Evolutionary conservation across 371 early-diverging fungal species (phyloP), one percentile per base, ranked within the genome.

Genomic region (Circinella minor): DNA sequence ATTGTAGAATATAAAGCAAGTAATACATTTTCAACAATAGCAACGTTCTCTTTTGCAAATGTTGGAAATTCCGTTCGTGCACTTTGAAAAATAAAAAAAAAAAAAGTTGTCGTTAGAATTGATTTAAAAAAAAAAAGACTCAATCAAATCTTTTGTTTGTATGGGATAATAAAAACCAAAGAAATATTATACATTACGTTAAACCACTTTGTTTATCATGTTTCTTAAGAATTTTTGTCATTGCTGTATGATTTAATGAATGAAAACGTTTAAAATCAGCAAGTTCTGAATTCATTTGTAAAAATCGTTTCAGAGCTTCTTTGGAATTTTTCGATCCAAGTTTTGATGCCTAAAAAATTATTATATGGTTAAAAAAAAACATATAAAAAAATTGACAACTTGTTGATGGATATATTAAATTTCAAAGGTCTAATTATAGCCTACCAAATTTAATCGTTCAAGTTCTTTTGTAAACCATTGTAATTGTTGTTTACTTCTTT

Each of bases 171-270:
- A n/a, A n/a, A 60, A 55, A 27, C 18, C 9, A 36, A 59, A 34
- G 17, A n/a, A 34, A 36, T 20, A 15, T 5, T 65, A 51, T 51
- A 6, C 63, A 80, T 57, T 77, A 84, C 86, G 67, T 77, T 54
- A 93, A 65, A 13, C 89, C 90, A 34, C 93, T 91, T 62, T 89
- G 88, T 74, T 94, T 94, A 76, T 94, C 94, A 63, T 93, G 93
- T 71, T 94, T 93, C 77, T 94, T 94, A 18, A 94, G 76, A 10
- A 94, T 92, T 74, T 94, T 94, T 47, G 85, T 84, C 76, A 93
- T 86, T 4, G 92, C 93, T n/a, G 87, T 90, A 43, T 88, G 86
- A 76, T 94, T 94, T 63, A 94, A 72, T 49, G 85, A 82, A 67
- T 89, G 87, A 71, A 92, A 90, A 55, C 86, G 87, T 60, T 88